Percentiles rank a stretch among this genome's conserved stretches.
These are phyloP conservation scores for Penicillium robsamsonii DNA, from an alignment of 495 filamentous ascomycete genomes.

Conservation along the genomic window DNA sequence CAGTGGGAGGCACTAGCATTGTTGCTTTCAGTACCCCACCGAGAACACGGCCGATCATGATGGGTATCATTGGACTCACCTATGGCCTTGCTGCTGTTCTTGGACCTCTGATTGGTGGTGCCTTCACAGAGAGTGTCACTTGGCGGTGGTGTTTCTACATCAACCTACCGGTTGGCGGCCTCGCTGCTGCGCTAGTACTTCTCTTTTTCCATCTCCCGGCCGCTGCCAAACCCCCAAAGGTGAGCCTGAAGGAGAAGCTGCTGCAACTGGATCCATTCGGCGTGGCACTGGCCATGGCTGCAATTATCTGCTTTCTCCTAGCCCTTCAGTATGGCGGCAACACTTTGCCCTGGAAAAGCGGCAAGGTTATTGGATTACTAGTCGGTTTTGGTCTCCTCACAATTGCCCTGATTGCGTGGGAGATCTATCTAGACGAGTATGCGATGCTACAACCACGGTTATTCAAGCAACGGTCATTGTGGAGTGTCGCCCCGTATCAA, in stretches of 20 bases:
- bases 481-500: not conserved
- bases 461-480: not conserved
- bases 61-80: constrained; percentile 41
- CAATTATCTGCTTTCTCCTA: constrained; percentile 34
- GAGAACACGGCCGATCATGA: constrained; percentile 44
- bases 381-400: not conserved
- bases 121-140: constrained; percentile 36
- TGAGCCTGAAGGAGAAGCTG: constrained; percentile 28
- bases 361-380: not conserved
- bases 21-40: constrained; percentile 41
- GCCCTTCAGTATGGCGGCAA: constrained; percentile 12
- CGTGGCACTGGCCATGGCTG: constrained; percentile 22
- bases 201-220: constrained; percentile 40
- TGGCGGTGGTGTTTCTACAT: constrained; percentile 36
- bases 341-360: too few species aligned
- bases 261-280: constrained; percentile 35
- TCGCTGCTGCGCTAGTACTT: constrained; percentile 35
- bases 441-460: not conserved
- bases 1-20: constrained; percentile 22
- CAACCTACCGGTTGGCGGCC: constrained; percentile 53
- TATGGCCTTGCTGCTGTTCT: constrained; percentile 44
- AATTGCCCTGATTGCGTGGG: not conserved
- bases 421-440: not conserved
- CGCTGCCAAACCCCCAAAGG: constrained; percentile 17
- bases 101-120: constrained; percentile 32